Base-by-base conservation (phyloP, 768 basidiomycete genomes). In the Leccinum sublutescens region DNA sequence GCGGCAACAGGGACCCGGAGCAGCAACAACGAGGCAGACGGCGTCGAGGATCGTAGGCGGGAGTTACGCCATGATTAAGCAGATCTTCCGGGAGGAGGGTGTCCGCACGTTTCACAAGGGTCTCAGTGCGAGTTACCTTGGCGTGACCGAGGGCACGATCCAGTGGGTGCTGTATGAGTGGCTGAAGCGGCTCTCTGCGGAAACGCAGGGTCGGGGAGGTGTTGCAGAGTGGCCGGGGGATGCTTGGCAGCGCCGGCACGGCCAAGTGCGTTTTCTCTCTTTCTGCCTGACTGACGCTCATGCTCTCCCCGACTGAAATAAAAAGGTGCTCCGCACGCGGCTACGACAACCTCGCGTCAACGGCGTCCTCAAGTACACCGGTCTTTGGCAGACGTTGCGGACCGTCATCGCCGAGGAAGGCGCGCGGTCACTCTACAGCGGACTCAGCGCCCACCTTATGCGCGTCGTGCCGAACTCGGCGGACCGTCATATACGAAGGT, bases 111-210 rank as follows among this genome's bases (percentile, higher is more conserved):
- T 98, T 64, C 98, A 99, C 77, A 93, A 95, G 74, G 97, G 97
- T 1, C 75, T 99, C 43, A 93, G 88, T 64, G 97, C 97, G 58
- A 94, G 91, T 62, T 94, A 96, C 75, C 80, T 99, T 9, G 97
- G 97, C 21, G 95, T 98, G 15, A 91, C 95, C 21, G 97, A 99
- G 74, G 89, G 89, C 2, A 93, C 93, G 19, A 98, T 99, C 52
- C 95, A 98, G 72, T 99, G 97, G 97, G 90, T 90, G 40, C 76
- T 99, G 15, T 98, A 99, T 72, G 97, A 99, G 75, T 84, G 88
- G 54, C 77, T 98, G 66, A 98, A 98, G 76, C 80, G 75, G 62
- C 66, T 95, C 33, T 86, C 80, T 5, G 76, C 76, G 31, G 74
- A 74, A 1, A 74, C 80, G 14, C 80, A 89, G 59, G 84, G 82